These are phyloP conservation scores for Citropsis articulata DNA, from an alignment of 345 rosid genomes.

Conservation along the genomic window DNA sequence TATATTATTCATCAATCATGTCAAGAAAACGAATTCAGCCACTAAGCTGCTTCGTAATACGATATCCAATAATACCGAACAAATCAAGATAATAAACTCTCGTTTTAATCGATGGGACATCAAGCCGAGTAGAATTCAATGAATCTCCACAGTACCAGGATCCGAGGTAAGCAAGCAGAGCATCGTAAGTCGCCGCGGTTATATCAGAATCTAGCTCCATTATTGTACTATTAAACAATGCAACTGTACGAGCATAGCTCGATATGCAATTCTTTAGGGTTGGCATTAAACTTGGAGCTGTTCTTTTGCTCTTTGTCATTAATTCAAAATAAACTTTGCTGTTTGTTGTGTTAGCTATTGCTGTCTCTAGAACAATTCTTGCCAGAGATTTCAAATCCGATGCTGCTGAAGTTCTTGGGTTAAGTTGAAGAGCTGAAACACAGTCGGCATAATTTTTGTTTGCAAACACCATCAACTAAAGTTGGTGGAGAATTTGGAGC, in stretches of 20 bases:
- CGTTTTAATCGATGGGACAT: not conserved
- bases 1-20: no score
- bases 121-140: not conserved
- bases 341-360: not conserved
- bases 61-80: not conserved
- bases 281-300: not conserved
- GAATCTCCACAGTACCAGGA: constrained; percentile 7
- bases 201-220: constrained; percentile 10
- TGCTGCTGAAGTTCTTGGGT: not conserved
- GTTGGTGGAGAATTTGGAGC: not conserved
- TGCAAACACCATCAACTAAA: not conserved
- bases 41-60: not conserved
- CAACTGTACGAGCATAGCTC: not conserved
- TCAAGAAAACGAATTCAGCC: no score
- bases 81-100: not conserved
- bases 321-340: not conserved
- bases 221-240: not conserved
- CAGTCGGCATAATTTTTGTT: not conserved
- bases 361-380: not conserved
- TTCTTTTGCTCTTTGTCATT: not conserved
- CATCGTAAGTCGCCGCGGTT: constrained; percentile 10
- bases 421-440: not conserved
- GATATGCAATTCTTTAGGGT: not conserved
- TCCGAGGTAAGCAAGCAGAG: not conserved
- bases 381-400: not conserved